phyloP scores from a whole-genome alignment of 176 grass and related monocot genomes.

The Microstegium vimineum region DNA sequence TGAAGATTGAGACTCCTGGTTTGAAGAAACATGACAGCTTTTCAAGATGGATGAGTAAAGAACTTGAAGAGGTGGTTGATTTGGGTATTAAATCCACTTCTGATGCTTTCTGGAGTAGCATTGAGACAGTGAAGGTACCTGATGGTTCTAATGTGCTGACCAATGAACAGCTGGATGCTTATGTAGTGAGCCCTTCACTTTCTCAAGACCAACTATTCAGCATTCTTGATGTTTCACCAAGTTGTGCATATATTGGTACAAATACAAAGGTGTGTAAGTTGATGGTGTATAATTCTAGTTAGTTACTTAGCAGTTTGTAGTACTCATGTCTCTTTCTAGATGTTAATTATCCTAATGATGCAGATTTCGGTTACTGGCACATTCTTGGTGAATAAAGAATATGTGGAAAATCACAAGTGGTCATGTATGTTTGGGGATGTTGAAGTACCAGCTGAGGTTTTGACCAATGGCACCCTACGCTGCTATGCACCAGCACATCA shows the following conservation, averaged over 20 bases:
- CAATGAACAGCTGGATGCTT: slow-evolving; percentile 58
- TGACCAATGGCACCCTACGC: slow-evolving; percentile 61
- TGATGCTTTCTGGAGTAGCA: slow-evolving; percentile 54
- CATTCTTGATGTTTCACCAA: slow-evolving; percentile 77
- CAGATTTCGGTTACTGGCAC: slow-evolving; percentile 79
- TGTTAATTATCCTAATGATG: slow-evolving; percentile 21
- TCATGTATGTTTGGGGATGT: slow-evolving; percentile 92
- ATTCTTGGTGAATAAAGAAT: slow-evolving; percentile 55
- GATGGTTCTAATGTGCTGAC: slow-evolving; percentile 48
- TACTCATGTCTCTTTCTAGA: neutral
- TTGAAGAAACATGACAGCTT: slow-evolving; percentile 84
- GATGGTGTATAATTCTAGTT: slow-evolving; percentile 17
- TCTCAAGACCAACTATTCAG: slow-evolving; percentile 81
- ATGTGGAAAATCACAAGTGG: slow-evolving; percentile 64
- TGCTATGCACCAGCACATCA: slow-evolving; percentile 62
- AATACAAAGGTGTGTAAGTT: slow-evolving; percentile 57
- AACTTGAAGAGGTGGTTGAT: slow-evolving; percentile 66
- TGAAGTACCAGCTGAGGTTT: slow-evolving; percentile 84
- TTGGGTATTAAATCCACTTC: slow-evolving; percentile 55
- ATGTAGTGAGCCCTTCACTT: slow-evolving; percentile 66
- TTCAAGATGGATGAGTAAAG: slow-evolving; percentile 88
- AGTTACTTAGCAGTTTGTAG: neutral
- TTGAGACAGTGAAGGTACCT: slow-evolving; percentile 40
- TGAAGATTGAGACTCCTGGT: slow-evolving; percentile 43
- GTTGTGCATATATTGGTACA: slow-evolving; percentile 46